A percentile compares a stretch with the other conserved stretches of the same genome.
Conservation (phyloP, 2,329 filamentous ascomycete species). For the Escovopsis sp. region DNA sequence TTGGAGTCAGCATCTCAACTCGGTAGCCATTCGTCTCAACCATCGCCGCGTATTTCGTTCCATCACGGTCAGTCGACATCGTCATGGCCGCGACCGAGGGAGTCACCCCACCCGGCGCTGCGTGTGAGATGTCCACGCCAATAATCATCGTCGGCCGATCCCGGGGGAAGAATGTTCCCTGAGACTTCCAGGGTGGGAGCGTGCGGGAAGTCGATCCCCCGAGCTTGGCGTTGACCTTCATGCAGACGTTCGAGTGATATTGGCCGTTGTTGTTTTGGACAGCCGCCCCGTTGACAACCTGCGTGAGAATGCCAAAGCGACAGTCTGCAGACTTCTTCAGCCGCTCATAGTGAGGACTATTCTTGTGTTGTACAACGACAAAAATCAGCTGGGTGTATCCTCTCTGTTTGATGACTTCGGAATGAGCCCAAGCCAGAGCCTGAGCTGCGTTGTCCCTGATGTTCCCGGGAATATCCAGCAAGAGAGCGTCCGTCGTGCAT, state of each 20-base stretch:
- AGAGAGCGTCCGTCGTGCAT: slow-evolving; percentile 19
- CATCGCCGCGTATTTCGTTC: slow-evolving; percentile 61
- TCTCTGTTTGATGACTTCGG: slow-evolving; percentile 38
- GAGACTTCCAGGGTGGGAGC: slow-evolving; percentile 18
- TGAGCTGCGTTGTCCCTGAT: slow-evolving; percentile 29
- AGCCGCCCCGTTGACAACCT: slow-evolving; percentile 61
- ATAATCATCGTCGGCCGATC: slow-evolving; percentile 61
- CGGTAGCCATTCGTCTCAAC: slow-evolving; percentile 74
- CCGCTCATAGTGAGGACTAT: slow-evolving; percentile 59
- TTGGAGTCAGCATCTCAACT: slow-evolving; percentile 58
- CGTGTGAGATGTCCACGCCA: slow-evolving; percentile 82
- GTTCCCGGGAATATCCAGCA: slow-evolving; percentile 19
- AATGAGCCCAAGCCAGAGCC: slow-evolving; percentile 29
- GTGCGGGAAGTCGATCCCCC: slow-evolving; percentile 58
- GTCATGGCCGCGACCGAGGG: slow-evolving; percentile 81
- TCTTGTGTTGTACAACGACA: slow-evolving; percentile 59
- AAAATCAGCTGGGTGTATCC: slow-evolving; percentile 60
- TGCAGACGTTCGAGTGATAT: slow-evolving; percentile 83
- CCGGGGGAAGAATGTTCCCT: slow-evolving; percentile 20
- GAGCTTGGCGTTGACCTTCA: slow-evolving; percentile 96
- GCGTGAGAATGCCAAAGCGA: slow-evolving; percentile 67
- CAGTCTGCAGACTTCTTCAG: slow-evolving; percentile 86
- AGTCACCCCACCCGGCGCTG: slow-evolving; percentile 48
- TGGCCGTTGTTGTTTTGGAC: slow-evolving; percentile 58
- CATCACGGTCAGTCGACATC: slow-evolving; percentile 58